These are phyloP conservation scores for Sonneratia caseolaris DNA, from an alignment of 345 rosid species.

Conservation along the genomic window DNA sequence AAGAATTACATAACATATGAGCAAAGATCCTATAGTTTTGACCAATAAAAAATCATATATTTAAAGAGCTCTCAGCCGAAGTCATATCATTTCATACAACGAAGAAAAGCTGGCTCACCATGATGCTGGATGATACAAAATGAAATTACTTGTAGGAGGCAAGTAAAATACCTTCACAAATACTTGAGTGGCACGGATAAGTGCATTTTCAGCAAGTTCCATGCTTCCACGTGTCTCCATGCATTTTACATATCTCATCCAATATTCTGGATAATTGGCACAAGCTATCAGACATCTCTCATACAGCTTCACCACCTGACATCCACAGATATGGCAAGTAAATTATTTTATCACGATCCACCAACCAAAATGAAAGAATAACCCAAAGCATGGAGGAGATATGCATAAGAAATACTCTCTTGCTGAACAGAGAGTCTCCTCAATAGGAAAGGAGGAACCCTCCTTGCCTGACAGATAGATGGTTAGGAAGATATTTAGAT, in stretches of 20 bases:
- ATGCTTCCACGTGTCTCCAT: conserved; percentile 68
- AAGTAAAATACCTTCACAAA: conserved; percentile 75
- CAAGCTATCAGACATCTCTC: conserved; percentile 96
- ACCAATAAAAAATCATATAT: neutral
- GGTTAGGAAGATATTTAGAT: conserved; percentile 87
- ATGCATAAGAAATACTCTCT: conserved; percentile 84
- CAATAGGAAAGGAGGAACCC: conserved; percentile 82
- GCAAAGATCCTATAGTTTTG: neutral
- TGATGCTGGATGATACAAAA: neutral
- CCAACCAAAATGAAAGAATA: conserved; percentile 14
- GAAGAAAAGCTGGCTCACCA: neutral
- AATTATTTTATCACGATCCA: conserved; percentile 4
- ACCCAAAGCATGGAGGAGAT: conserved; percentile 58
- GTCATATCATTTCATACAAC: neutral
- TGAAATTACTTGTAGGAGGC: neutral
- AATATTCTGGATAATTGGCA: conserved; percentile 87
- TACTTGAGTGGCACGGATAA: conserved; percentile 83
- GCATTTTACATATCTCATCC: conserved; percentile 79
- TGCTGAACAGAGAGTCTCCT: conserved; percentile 81
- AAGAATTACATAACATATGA: neutral
- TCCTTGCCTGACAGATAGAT: conserved; percentile 91
- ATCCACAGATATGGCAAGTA: conserved; percentile 17
- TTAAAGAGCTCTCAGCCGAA: neutral
- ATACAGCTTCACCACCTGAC: conserved; percentile 80
- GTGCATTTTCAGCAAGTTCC: conserved; percentile 89